Base-by-base conservation (phyloP, 83 land plant genomes). In the Thuja plicata region DNA sequence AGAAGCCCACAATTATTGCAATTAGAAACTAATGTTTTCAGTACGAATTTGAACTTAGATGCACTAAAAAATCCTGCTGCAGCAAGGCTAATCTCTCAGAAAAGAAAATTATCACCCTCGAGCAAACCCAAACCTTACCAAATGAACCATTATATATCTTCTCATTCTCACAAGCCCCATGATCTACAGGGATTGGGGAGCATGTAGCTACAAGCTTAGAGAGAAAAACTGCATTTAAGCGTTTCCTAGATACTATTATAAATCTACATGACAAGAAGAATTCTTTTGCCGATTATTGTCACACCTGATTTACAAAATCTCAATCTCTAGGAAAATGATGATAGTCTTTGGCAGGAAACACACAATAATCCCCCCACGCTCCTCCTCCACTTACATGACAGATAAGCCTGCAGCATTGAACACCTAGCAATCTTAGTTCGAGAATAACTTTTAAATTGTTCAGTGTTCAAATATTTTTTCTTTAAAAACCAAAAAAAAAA, bases 341-440 rank as follows among this genome's bases (percentile, higher is more conserved):
- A 83, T 83, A 35, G 16, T 35, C 34, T 24, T n/a, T 48, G 85
- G 10, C 30, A 4, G 52, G 43, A 48, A n/a, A 12, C 37, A 48
- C 50, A 83, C 11, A 83, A n/a, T 83, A 30, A 83, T 83, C 35
- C 57, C 30, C 85, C 30, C 52, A 27, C 0, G 30, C 45, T 83
- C 55, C 85, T 82, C 54, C 57, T 83, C 57, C 57, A 48, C 85
- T 83, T 83, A 13, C n/a, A 11, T 81, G 11, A 55, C 34, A 83
- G 32, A 83, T 83, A 46, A 83, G 32, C 85, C 85, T 83, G 85
- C 35, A 83, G n/a, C 32, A 48, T n/a, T 27, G 27, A 46, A 45
- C 12, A 48, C 5, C 52, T 45, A 83, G 85, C 50, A 83, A 11
- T 5, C 5, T 48, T 50, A 83, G 55, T 34, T 24, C 19, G 52